These are phyloP conservation scores for Aspergillus coremiiformis DNA, from an alignment of 495 filamentous ascomycete species.

Conservation along the genomic window DNA sequence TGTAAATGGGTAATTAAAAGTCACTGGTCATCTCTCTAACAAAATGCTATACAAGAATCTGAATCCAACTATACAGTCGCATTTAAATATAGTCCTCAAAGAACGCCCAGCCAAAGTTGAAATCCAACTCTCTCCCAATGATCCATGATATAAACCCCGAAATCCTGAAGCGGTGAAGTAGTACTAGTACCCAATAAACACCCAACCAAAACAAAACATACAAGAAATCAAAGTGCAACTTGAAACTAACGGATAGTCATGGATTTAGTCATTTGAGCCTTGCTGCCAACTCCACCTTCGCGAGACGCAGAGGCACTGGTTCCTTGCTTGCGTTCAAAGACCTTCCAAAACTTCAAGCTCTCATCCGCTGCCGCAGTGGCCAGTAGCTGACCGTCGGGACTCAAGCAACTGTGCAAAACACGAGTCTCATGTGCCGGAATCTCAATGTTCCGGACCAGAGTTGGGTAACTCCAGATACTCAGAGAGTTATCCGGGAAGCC, in stretches of 20 bases:
- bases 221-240: slow-evolving; percentile 17
- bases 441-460: slow-evolving; percentile 91
- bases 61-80: background rate
- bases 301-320: slow-evolving; percentile 47
- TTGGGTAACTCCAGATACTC: slow-evolving; percentile 98
- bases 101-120: no score
- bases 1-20: no score
- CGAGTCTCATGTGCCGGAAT: slow-evolving; percentile 98
- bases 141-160: slow-evolving; percentile 6
- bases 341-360: slow-evolving; percentile 99
- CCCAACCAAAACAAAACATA: slow-evolving; percentile 17
- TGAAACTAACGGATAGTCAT: slow-evolving; percentile 86
- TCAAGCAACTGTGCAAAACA: slow-evolving; percentile 89
- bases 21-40: background rate
- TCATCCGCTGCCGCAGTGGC: slow-evolving; percentile 95
- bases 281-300: slow-evolving; percentile 51
- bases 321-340: slow-evolving; percentile 96
- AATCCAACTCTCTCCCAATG: no score
- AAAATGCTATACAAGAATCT: slow-evolving; percentile 4
- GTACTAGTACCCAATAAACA: background rate
- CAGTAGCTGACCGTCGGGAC: slow-evolving; percentile 94
- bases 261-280: slow-evolving; percentile 77
- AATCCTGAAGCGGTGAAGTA: background rate
- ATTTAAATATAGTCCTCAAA: background rate
- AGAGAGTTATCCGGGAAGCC: slow-evolving; percentile 98